Base-by-base conservation (phyloP, 345 rosid species). In the Dipteronia sinensis region DNA sequence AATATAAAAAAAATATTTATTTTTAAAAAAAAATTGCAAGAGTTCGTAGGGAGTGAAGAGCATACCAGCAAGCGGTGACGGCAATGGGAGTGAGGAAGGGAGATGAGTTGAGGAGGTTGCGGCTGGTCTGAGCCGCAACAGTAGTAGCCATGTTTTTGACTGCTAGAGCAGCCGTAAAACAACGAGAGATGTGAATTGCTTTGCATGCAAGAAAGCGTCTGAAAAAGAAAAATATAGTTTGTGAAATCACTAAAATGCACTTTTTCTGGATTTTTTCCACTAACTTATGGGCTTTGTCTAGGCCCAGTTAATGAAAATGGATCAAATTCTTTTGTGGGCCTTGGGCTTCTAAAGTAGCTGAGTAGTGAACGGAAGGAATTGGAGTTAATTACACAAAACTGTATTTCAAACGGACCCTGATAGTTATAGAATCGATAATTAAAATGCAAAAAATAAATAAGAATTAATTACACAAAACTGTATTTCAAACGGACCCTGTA, bases 171-270 rank as follows among this genome's bases (percentile, higher is more conserved):
- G 6, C 38, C 38, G 1, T 34, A 34, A 34, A 34, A 34, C 38
- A 34, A 34, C 0, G 4, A 34, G 6, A 34, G 38, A 34, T 34
- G 47, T 6, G 7, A 25, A 10, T 74, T 74, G 1, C 77, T 74
- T 74, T 62, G 6, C 77, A 63, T 47, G 77, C 77, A 74, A 74
- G 77, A 46, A 74, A 63, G 42, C 51, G 38, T 34, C 38, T 2
- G 42, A 3, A 34, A 34, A 34, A 29, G 3, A 29, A 29, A 29
- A 31, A 31, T 3, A 31, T 3, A 34, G 38, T 31, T 31, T 6
- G 38, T 34, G 38, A 34, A 34, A 34, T 34, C 38, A 34, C 38
- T 34, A 34, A n/a, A 49, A 49, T 49, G 10, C 62, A 27, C 40
- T 25, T 19, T 19, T 55, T 53, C 74, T 31, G 27, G 74, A 71